Percentiles rank a stretch among this genome's conserved stretches.
phyloP scores from a whole-genome alignment of 768 basidiomycete genomes.

The Trametes coccinea region DNA sequence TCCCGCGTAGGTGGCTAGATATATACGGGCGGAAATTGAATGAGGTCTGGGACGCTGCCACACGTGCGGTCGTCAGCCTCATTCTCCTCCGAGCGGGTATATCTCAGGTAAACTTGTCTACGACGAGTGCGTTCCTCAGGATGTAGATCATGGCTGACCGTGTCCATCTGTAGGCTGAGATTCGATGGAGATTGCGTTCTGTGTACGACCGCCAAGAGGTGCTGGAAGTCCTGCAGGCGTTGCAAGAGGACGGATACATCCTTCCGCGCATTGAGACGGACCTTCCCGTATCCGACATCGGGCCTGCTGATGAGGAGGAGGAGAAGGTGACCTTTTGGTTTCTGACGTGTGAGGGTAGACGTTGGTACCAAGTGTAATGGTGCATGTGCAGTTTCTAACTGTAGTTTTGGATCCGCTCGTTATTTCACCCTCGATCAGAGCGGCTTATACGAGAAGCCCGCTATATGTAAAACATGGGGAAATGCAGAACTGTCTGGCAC shows the following conservation, averaged over 20 bases:
- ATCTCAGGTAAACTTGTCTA: slow-evolving; percentile 53
- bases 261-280: slow-evolving; percentile 33
- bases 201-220: slow-evolving; percentile 80
- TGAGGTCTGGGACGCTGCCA: slow-evolving; percentile 72
- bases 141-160: slow-evolving; percentile 7
- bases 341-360: slow-evolving; percentile 45
- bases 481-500: too few relatives aligned
- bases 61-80: slow-evolving; percentile 65
- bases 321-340: slow-evolving; percentile 59
- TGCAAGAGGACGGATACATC: slow-evolving; percentile 55
- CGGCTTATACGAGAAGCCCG: too few relatives aligned
- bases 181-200: slow-evolving; percentile 68
- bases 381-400: too few relatives aligned
- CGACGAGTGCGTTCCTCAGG: background rate
- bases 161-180: slow-evolving; percentile 50
- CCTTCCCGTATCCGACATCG: slow-evolving; percentile 23
- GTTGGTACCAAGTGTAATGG: slow-evolving; percentile 65
- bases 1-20: slow-evolving; percentile 79
- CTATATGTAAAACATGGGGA: too few relatives aligned
- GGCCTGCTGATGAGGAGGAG: slow-evolving; percentile 51
- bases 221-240: slow-evolving; percentile 55
- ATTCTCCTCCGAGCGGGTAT: slow-evolving; percentile 74
- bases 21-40: slow-evolving; percentile 59
- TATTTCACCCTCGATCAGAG: too few relatives aligned
- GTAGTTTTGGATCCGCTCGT: too few relatives aligned